Base-by-base conservation (phyloP, 2,329 filamentous ascomycete genomes). In the Pseudopyricularia cyperi region DNA sequence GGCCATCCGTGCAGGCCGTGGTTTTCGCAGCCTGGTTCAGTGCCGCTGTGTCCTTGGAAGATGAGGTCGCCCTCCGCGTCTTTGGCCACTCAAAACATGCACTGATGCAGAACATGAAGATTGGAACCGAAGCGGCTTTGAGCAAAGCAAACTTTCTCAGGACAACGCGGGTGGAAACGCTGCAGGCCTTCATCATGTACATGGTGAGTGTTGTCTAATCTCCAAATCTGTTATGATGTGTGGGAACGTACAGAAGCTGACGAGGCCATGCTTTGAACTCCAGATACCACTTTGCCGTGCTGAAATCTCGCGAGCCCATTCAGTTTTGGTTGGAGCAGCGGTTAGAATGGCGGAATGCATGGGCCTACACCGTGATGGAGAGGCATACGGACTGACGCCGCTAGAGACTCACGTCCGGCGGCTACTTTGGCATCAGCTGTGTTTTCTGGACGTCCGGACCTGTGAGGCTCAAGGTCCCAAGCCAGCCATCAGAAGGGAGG, bases 131-230 rank as follows among this genome's bases (percentile, higher is more conserved):
- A 66, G 74, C 76, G 26, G 79, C 83, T 3, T 67, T 90, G 33
- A 75, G 76, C 37, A 80, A 80, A 60, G 83, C 85, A 4, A 83
- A 86, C 60, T 85, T 89, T 53, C 65, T 89, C 34, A 72, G 82
- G 34, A 87, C 84, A 0, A 86, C 66, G 34, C 83, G 80, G 57
- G 68, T 87, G n/a, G 83, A 88, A 63, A 86, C 82, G 1, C 70
- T 90, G 59, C 86, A 89, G 62, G 84, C 83, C 1, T 84, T 89
- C 58, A 79, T 89, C 34, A 84, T 88, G 71, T 89, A 88, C 57
- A 70, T 89, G 66, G 81, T 85, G 64, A 66, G 76, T 69, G 7
- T n/a, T 24, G 33, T 28, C 28, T 19, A 7, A 8, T 2, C 17
- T 42, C 17, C n/a, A 3, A 19, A 22, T 42, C 2, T 9, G 19